These are phyloP conservation scores for Umbelopsis sp. DNA, from an alignment of 192 early-diverging fungal genomes.

Conservation along the genomic window DNA sequence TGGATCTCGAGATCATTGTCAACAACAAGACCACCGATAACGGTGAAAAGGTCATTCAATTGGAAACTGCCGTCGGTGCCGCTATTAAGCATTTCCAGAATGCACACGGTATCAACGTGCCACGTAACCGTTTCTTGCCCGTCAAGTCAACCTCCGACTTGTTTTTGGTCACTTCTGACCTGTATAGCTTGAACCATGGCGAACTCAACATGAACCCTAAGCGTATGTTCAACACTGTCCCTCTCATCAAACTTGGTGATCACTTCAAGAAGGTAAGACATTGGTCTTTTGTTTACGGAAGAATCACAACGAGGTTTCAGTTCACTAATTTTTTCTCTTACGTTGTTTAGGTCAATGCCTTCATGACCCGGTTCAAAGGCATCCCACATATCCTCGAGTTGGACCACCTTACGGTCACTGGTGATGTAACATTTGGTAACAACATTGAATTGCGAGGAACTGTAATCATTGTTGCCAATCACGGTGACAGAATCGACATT, in stretches of 20 bases:
- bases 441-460: constrained; percentile 91
- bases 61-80: constrained; percentile 99
- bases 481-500: constrained; percentile 97
- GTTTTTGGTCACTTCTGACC: constrained; percentile 94
- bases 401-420: constrained; percentile 97
- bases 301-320: not conserved
- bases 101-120: constrained; percentile 98
- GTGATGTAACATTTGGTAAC: constrained; percentile 96
- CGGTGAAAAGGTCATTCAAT: constrained; percentile 96
- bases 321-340: not conserved
- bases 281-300: not conserved
- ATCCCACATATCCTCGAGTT: constrained; percentile 96
- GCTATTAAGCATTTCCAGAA: constrained; percentile 97
- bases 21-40: constrained; percentile 94
- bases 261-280: constrained; percentile 92
- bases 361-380: constrained; percentile 86
- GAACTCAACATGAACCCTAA: constrained; percentile 91
- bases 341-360: constrained; percentile 67
- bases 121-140: constrained; percentile 95
- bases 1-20: constrained; percentile 94
- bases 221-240: constrained; percentile 90
- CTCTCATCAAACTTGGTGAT: constrained; percentile 95
- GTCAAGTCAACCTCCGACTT: constrained; percentile 98
- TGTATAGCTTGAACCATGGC: constrained; percentile 94
- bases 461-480: constrained; percentile 98